phyloP scores from a whole-genome alignment of 202 grass and related monocot genomes.

The Carex sylvatica region DNA sequence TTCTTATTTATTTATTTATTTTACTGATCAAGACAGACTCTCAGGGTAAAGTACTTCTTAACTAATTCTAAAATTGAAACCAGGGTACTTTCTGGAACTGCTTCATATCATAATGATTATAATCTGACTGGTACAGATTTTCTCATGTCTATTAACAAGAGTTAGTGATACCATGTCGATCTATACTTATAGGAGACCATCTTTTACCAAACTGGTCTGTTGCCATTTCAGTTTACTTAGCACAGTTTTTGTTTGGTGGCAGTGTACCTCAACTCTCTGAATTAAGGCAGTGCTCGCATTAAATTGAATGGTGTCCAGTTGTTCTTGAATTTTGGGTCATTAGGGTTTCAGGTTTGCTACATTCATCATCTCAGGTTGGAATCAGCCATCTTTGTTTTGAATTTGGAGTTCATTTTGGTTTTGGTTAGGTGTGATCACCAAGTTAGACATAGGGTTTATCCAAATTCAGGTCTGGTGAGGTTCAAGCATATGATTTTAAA shows the following conservation, averaged over 20 bases:
- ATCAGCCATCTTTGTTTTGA: background rate
- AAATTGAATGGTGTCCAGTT: background rate
- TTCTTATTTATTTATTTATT: too few species aligned
- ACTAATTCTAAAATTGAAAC: background rate
- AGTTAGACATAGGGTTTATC: background rate
- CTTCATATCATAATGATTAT: background rate
- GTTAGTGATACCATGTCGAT: background rate
- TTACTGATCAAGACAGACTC: background rate
- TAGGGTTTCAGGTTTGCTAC: background rate
- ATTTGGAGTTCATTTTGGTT: background rate
- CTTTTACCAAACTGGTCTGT: background rate
- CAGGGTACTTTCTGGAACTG: background rate
- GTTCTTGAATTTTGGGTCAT: background rate
- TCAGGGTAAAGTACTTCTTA: background rate
- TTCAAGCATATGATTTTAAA: background rate
- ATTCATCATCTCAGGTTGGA: background rate
- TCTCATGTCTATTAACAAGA: background rate
- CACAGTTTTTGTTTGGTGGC: background rate
- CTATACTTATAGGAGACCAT: background rate
- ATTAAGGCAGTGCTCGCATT: background rate
- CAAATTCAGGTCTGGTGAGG: background rate
- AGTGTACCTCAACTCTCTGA: background rate
- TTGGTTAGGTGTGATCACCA: background rate
- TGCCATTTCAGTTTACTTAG: background rate
- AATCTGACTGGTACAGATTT: background rate